These are phyloP conservation scores for Ophiostoma novo-ulmi DNA, from an alignment of 2,329 filamentous ascomycete genomes.

Conservation along the genomic window DNA sequence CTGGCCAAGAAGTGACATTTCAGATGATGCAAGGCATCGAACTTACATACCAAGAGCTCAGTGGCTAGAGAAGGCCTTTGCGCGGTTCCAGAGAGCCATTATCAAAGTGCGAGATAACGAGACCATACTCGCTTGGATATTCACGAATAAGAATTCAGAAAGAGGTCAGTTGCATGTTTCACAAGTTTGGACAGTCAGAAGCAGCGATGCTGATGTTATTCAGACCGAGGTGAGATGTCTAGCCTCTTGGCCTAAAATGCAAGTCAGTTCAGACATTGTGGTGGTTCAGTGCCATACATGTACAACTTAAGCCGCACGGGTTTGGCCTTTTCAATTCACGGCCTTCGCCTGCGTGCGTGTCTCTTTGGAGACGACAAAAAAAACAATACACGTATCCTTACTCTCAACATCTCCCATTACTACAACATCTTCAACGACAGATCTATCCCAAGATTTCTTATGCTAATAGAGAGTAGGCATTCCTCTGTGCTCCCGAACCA, in stretches of 20 bases:
- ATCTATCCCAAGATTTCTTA: background rate
- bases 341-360: background rate
- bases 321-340: background rate
- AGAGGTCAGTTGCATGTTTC: background rate
- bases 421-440: background rate
- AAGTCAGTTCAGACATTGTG: background rate
- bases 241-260: background rate
- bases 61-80: constrained; percentile 23
- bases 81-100: constrained; percentile 28
- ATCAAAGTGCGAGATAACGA: constrained; percentile 23
- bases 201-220: background rate
- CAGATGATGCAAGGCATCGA: background rate
- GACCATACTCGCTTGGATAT: constrained; percentile 30
- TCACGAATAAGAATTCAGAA: background rate
- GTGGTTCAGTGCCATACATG: background rate
- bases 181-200: background rate
- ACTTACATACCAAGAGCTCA: constrained; percentile 16
- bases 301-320: background rate
- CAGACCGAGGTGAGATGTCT: background rate
- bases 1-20: constrained; percentile 14
- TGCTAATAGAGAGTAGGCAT: background rate
- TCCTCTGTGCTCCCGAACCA: too few relatives aligned
- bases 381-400: background rate
- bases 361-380: background rate
- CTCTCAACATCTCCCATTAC: background rate